These are phyloP conservation scores for Gossypium longicalyx DNA, from an alignment of 345 rosid genomes.

Conservation along the genomic window DNA sequence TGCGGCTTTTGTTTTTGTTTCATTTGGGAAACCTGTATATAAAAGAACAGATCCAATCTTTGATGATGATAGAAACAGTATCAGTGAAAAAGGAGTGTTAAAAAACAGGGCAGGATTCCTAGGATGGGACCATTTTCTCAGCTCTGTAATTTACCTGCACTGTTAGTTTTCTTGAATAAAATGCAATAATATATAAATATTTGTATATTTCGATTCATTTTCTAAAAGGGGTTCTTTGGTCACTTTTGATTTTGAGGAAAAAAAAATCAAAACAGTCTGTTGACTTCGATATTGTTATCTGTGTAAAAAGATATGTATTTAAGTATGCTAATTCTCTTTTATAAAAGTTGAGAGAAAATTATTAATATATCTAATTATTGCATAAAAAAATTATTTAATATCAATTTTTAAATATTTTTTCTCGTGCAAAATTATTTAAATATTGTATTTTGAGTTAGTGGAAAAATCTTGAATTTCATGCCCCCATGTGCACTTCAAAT, in stretches of 20 bases:
- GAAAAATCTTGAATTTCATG: constrained; percentile 4
- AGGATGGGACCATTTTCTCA: constrained; percentile 11
- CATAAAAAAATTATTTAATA: too few relatives aligned
- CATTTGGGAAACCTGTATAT: neutral
- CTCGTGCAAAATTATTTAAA: neutral
- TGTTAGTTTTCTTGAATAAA: neutral
- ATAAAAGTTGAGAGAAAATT: too few relatives aligned
- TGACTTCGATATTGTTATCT: too few relatives aligned
- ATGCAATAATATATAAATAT: too few relatives aligned
- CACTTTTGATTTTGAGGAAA: too few relatives aligned
- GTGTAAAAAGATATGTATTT: rapidly evolving
- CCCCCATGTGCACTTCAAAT: constrained; percentile 16
- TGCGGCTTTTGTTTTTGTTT: too few relatives aligned
- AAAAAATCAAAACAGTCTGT: rapidly evolving
- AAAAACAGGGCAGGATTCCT: neutral
- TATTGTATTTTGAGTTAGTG: constrained; percentile 3
- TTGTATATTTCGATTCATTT: neutral
- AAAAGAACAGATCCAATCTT: neutral
- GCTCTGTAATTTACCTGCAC: neutral
- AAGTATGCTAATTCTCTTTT: rapidly evolving
- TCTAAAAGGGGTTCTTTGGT: too few relatives aligned
- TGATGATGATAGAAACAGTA: neutral
- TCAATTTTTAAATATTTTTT: neutral
- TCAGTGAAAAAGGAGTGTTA: neutral
- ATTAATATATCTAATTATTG: too few relatives aligned